Conservation (phyloP, 1,284 basidiomycete genomes). For the Ceratobasidium sp. region DNA sequence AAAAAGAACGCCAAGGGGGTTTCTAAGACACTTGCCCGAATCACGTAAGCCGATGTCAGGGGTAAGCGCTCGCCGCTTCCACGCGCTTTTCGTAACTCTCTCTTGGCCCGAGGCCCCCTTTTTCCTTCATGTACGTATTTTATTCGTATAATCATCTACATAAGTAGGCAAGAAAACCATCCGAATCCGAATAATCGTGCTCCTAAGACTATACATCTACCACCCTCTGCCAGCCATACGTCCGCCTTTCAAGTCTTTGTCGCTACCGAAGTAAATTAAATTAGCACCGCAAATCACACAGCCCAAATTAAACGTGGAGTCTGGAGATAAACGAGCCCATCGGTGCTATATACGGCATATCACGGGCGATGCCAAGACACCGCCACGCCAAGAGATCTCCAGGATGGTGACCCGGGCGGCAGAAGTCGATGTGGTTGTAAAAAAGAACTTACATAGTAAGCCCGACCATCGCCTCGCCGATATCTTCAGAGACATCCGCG, state of each 20-base stretch:
- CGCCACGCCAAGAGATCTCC: conserved; percentile 16
- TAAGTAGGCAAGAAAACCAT: conserved; percentile 12
- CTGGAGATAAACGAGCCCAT: no score
- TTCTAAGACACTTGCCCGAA: conserved; percentile 9
- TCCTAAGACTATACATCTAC: conserved; percentile 55
- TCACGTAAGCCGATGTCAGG: conserved; percentile 34
- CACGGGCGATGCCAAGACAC: conserved; percentile 3
- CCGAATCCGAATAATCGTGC: neutral
- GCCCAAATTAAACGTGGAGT: neutral
- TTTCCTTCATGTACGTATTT: neutral
- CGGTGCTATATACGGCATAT: neutral
- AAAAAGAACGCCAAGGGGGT: conserved; percentile 41
- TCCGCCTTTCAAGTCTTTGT: conserved; percentile 75
- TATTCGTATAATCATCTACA: conserved; percentile 17
- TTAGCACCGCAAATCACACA: conserved; percentile 18
- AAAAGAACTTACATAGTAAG: conserved; percentile 78
- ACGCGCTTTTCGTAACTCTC: neutral
- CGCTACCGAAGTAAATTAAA: conserved; percentile 62
- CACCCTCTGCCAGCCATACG: conserved; percentile 65
- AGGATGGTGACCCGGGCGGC: neutral
- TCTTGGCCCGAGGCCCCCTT: neutral
- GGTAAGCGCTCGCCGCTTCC: conserved; percentile 6
- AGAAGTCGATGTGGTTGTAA: neutral
- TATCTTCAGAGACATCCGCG: conserved; percentile 87
- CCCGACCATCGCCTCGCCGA: conserved; percentile 94